Conservation (phyloP, 805 yeast species). For the Kazachstania viticola region DNA sequence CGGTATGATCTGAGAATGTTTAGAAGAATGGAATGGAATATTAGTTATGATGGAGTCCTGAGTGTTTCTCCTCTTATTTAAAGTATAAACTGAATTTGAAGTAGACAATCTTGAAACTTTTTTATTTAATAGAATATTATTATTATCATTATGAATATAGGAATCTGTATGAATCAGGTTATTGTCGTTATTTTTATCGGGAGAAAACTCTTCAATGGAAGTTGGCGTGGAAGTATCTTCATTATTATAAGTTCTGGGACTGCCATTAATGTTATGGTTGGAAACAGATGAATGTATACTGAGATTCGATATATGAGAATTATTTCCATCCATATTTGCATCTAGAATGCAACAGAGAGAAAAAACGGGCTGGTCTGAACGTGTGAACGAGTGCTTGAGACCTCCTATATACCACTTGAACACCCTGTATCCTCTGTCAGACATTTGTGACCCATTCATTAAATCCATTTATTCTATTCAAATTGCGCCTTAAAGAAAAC, state of each 20-base stretch:
- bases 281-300: no score
- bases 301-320: no score
- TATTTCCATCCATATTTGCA: no score
- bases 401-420: no score
- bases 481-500: no score
- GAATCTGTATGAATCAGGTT: slow-evolving; percentile 23
- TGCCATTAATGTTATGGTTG: no score
- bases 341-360: no score
- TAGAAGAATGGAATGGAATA: slow-evolving; percentile 26
- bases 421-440: no score
- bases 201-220: slow-evolving; percentile 5
- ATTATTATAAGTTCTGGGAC: slow-evolving; percentile 14
- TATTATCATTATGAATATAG: slow-evolving; percentile 26
- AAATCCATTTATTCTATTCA: no score
- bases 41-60: slow-evolving; percentile 16
- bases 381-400: no score
- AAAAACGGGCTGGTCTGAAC: no score
- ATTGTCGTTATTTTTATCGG: slow-evolving; percentile 1
- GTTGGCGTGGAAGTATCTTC: slow-evolving; percentile 9
- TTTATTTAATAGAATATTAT: slow-evolving; percentile 26
- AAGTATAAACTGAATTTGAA: neutral
- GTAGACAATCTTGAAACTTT: slow-evolving; percentile 14
- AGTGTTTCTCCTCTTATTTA: slow-evolving; percentile 10
- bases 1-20: slow-evolving; percentile 27
- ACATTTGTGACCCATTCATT: no score